Percentiles rank a stretch among this genome's conserved stretches.
phyloP scores from a whole-genome alignment of 805 yeast genomes.

The Komagataella ulmi region DNA sequence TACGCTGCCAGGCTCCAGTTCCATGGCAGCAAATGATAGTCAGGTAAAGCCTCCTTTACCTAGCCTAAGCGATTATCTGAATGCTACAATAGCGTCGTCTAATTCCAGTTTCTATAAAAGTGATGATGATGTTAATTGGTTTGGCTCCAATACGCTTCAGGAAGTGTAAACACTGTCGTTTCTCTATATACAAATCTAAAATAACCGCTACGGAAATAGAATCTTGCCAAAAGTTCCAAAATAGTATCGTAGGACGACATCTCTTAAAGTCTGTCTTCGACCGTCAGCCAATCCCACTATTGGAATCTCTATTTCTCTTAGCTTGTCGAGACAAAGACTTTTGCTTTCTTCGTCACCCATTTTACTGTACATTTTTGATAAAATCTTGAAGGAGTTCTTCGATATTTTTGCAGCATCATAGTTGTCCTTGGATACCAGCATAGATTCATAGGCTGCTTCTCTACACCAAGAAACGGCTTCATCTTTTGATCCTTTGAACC shows the following conservation, averaged over 20 bases:
- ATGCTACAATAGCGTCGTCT: constrained; percentile 2
- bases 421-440: constrained; percentile 16
- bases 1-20: not conserved
- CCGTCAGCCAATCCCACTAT: constrained; percentile 8
- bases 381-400: constrained; percentile 21
- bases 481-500: constrained; percentile 17
- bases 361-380: constrained; percentile 18
- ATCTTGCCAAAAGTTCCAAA: constrained; percentile 21
- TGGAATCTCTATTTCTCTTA: constrained; percentile 17
- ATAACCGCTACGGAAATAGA: constrained; percentile 16
- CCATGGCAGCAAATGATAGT: not conserved
- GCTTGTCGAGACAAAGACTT: constrained; percentile 11
- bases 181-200: constrained; percentile 2
- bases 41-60: not conserved
- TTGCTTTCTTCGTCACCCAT: constrained; percentile 15
- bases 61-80: not conserved
- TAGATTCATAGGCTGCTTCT: constrained; percentile 21
- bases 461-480: constrained; percentile 27
- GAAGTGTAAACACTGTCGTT: not conserved
- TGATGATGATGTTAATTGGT: constrained; percentile 12
- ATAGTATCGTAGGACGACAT: constrained; percentile 18
- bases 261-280: constrained; percentile 11
- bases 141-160: constrained; percentile 9
- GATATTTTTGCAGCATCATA: constrained; percentile 23
- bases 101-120: constrained; percentile 3